phyloP scores from a whole-genome alignment of 805 yeast species.

The Candida suzukii region DNA sequence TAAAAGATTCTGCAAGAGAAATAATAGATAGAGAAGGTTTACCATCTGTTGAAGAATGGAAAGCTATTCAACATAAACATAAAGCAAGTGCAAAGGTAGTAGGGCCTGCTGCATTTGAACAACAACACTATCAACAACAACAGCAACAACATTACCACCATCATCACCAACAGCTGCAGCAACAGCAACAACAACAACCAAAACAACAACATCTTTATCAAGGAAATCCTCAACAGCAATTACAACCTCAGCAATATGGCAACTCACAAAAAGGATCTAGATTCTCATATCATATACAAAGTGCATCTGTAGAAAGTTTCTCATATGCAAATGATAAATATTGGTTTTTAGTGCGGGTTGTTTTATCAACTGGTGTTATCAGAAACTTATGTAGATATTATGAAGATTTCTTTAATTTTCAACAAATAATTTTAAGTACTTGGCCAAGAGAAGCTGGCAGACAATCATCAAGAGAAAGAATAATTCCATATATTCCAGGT shows the following conservation, averaged over 20 bases:
- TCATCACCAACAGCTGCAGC: conserved; percentile 5
- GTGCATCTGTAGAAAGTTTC: conserved; percentile 73
- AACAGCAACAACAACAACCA: too few relatives aligned
- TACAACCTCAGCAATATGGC: too few relatives aligned
- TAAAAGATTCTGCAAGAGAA: conserved; percentile 38
- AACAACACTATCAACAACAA: conserved; percentile 9
- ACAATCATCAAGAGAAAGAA: conserved; percentile 62
- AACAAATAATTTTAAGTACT: conserved; percentile 69
- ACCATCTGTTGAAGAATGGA: conserved; percentile 97
- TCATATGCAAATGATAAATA: conserved; percentile 79
- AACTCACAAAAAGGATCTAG: conserved; percentile 10
- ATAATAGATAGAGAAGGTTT: conserved; percentile 56
- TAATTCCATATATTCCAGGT: conserved; percentile 92
- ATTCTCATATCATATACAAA: conserved; percentile 29
- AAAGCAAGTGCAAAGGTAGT: conserved; percentile 68
- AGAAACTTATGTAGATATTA: conserved; percentile 81
- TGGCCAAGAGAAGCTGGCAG: conserved; percentile 94
- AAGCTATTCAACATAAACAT: conserved; percentile 79
- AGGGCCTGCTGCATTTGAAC: conserved; percentile 14
- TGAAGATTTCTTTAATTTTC: conserved; percentile 94
- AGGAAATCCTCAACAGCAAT: too few relatives aligned
- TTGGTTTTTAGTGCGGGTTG: conserved; percentile 74
- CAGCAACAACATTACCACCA: conserved; percentile 8
- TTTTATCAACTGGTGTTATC: conserved; percentile 57
- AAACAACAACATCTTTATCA: too few relatives aligned